phyloP scores from a whole-genome alignment of 768 basidiomycete genomes.

The Kwoniella mangroviensis region DNA sequence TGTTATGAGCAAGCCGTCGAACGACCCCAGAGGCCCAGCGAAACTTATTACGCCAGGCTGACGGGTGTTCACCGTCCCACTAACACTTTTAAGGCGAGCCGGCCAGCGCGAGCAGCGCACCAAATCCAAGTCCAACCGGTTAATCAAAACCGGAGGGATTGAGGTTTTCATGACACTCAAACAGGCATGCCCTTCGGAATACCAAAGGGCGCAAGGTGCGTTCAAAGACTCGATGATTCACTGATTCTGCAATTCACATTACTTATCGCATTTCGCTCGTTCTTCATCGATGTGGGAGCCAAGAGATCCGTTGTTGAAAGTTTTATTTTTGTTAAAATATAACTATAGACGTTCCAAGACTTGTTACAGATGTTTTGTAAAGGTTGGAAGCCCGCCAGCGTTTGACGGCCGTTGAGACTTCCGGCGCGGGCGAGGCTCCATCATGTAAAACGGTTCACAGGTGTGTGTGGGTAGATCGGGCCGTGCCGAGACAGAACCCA shows the following conservation, averaged over 20 bases:
- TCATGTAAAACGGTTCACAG: conserved; percentile 60
- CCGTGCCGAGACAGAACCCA: conserved; percentile 55
- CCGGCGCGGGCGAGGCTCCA: background rate
- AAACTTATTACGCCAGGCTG: conserved; percentile 64
- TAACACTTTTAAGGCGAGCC: conserved; percentile 63
- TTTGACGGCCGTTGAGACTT: background rate
- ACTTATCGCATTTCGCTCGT: conserved; percentile 79
- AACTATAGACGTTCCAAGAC: conserved; percentile 47
- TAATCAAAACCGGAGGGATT: conserved; percentile 39
- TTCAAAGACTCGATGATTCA: conserved; percentile 85
- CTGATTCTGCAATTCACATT: conserved; percentile 83
- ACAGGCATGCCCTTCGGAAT: conserved; percentile 69
- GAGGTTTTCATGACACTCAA: conserved; percentile 66
- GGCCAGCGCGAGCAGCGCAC: conserved; percentile 26
- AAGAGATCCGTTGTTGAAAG: conserved; percentile 73
- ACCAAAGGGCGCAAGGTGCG: conserved; percentile 77
- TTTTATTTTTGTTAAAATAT: conserved; percentile 57
- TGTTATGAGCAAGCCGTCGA: conserved; percentile 44
- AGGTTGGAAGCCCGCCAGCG: conserved; percentile 15
- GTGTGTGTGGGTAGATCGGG: conserved; percentile 59
- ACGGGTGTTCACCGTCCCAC: conserved; percentile 49
- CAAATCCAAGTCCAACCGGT: conserved; percentile 41
- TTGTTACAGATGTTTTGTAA: conserved; percentile 36
- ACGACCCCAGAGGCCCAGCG: conserved; percentile 26
- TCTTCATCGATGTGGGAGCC: conserved; percentile 81